Evolutionary conservation across 495 filamentous ascomycete genomes (phyloP).

Genomic region (Penicillium bovifimosum): DNA sequence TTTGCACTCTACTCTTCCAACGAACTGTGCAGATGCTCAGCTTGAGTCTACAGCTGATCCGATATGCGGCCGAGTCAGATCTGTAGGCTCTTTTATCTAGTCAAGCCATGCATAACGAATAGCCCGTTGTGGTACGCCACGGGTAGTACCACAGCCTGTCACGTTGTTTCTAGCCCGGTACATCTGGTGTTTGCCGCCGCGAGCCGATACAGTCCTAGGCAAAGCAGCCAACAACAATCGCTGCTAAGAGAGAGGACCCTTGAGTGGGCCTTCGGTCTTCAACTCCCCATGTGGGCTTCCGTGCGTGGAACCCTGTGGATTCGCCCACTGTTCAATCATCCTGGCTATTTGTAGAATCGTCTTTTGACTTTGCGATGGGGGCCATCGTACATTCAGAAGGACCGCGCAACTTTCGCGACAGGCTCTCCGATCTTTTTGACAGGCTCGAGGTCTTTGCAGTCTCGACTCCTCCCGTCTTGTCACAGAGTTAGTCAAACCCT

Average conservation of each 20-base stretch:
- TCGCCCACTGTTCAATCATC: background rate
- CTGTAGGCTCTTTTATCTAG: background rate
- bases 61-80: background rate
- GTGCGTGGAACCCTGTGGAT: conserved; percentile 9
- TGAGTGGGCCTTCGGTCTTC: conserved; percentile 10
- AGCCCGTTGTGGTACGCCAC: conserved; percentile 4
- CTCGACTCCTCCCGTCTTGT: conserved; percentile 14
- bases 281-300: conserved; percentile 12
- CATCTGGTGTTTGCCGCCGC: conserved; percentile 5
- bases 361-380: conserved; percentile 11
- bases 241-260: conserved; percentile 3
- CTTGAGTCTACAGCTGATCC: conserved; percentile 8
- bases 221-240: background rate
- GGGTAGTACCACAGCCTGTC: conserved; percentile 4
- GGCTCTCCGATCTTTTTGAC: conserved; percentile 6
- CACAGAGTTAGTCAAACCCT: conserved; percentile 16
- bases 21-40: conserved; percentile 2
- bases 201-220: conserved; percentile 8
- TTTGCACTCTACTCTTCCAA: background rate
- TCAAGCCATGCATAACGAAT: conserved; percentile 1
- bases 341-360: conserved; percentile 7
- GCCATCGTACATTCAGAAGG: conserved; percentile 8
- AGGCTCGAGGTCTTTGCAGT: conserved; percentile 13
- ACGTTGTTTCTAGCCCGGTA: conserved; percentile 5
- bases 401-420: conserved; percentile 10